phyloP scores from a whole-genome alignment of 176 grass and related monocot genomes.

The Carex littledalei region DNA sequence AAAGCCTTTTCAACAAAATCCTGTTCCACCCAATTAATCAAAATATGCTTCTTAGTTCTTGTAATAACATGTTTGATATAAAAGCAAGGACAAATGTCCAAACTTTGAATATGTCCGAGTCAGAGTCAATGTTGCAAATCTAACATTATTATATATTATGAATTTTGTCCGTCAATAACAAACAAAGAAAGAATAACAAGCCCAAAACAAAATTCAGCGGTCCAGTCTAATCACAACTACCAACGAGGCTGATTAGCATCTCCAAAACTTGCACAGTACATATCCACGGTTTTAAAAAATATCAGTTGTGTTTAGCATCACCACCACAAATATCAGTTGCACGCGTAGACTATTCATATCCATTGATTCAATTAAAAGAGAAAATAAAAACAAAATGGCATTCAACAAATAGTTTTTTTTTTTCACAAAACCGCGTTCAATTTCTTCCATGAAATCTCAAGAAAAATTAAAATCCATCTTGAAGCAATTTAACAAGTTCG shows the following conservation, averaged over 20 bases:
- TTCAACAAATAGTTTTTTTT: background rate
- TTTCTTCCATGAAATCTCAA: background rate
- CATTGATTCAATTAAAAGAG: background rate
- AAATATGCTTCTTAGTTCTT: too few relatives aligned
- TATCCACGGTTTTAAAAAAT: too few relatives aligned
- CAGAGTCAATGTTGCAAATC: background rate
- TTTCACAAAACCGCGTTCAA: conserved; percentile 3
- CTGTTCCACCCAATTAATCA: too few relatives aligned
- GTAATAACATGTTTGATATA: background rate
- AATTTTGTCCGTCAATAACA: too few relatives aligned
- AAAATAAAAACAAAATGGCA: background rate
- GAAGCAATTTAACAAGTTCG: conserved; percentile 48
- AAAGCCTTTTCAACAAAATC: too few relatives aligned
- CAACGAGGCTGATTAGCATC: background rate
- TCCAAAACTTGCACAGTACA: background rate
- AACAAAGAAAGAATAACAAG: too few relatives aligned
- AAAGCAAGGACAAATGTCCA: background rate
- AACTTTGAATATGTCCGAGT: background rate
- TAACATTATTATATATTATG: background rate
- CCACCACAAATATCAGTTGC: background rate
- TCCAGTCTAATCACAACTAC: background rate
- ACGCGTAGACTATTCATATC: background rate
- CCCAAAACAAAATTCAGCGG: background rate
- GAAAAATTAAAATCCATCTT: conserved; percentile 40
- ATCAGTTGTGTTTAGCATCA: background rate